Percentiles rank a stretch among this genome's conserved stretches.
These are phyloP conservation scores for Echinosophora koreensis DNA, from an alignment of 306 rosid species.

Conservation along the genomic window DNA sequence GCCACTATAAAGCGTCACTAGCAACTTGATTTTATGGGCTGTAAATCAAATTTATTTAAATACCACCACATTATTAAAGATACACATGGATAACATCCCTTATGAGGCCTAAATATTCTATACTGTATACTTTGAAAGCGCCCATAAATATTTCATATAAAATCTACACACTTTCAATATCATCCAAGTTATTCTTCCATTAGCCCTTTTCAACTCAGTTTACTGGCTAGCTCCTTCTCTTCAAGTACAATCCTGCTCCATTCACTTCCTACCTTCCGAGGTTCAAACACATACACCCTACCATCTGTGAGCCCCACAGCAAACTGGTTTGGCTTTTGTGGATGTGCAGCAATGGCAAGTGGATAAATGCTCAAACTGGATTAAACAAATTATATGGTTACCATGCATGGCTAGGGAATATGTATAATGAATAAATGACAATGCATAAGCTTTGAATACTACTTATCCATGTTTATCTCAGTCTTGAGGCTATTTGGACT, in stretches of 20 bases:
- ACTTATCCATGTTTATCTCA: not conserved
- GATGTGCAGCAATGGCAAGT: conserved; percentile 50
- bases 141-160: not conserved
- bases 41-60: too few relatives aligned
- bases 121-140: not conserved
- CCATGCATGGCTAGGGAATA: not conserved
- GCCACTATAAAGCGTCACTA: too few relatives aligned
- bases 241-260: conserved; percentile 13
- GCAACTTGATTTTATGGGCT: too few relatives aligned
- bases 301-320: conserved; percentile 47
- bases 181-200: not conserved
- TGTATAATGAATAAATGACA: not conserved
- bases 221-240: not conserved
- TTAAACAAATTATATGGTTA: conserved; percentile 11
- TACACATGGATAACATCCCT: not conserved
- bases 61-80: not conserved
- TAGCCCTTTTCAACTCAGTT: not conserved
- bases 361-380: conserved; percentile 37
- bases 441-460: not conserved
- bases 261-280: conserved; percentile 9
- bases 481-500: not conserved
- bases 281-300: conserved; percentile 47
- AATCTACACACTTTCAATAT: not conserved
- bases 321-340: conserved; percentile 45
- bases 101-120: not conserved